Evolutionary conservation across 176 grass and related monocot genomes (phyloP).

Genomic region (Cymbopogon citratus): DNA sequence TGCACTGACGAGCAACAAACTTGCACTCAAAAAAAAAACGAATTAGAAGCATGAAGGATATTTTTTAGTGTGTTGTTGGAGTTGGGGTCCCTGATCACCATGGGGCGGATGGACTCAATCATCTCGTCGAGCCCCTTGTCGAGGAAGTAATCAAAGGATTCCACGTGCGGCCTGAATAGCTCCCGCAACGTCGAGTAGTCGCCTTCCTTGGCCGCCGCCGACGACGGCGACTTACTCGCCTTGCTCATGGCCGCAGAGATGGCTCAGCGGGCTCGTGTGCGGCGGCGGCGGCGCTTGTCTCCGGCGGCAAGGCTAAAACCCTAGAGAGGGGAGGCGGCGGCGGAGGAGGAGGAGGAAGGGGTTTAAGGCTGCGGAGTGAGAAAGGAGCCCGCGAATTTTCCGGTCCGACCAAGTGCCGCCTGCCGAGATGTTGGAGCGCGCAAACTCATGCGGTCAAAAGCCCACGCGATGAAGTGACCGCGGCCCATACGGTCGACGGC

Average conservation of each 20-base stretch:
- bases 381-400: too few relatives aligned
- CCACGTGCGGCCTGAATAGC: slow-evolving; percentile 73
- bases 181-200: slow-evolving; percentile 50
- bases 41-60: slow-evolving; percentile 55
- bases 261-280: neutral
- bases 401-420: too few relatives aligned
- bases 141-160: slow-evolving; percentile 80
- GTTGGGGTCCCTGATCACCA: slow-evolving; percentile 49
- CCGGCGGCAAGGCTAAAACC: neutral
- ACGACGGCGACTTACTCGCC: neutral
- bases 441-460: too few relatives aligned
- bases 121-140: slow-evolving; percentile 71
- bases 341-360: neutral
- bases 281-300: neutral
- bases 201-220: slow-evolving; percentile 6
- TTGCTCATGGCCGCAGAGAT: neutral
- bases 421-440: too few relatives aligned
- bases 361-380: neutral
- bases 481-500: too few relatives aligned
- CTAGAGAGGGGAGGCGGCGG: neutral
- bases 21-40: neutral
- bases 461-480: too few relatives aligned
- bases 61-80: slow-evolving; percentile 53
- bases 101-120: slow-evolving; percentile 42
- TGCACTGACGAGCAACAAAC: neutral